These are phyloP conservation scores for Zangia roseola DNA, from an alignment of 768 basidiomycete species.

Conservation along the genomic window DNA sequence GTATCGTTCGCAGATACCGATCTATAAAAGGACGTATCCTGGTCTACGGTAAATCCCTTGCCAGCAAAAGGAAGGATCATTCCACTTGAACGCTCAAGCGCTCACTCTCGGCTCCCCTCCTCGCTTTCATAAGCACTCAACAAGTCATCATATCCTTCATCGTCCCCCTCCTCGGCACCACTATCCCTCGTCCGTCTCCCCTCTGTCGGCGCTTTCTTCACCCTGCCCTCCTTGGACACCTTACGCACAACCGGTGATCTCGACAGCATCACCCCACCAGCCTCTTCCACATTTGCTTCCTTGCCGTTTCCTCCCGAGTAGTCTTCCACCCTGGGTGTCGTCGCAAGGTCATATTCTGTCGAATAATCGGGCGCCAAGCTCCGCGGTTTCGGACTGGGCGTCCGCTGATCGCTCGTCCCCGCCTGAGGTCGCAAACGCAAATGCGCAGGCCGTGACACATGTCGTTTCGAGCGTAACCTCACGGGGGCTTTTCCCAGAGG, in stretches of 20 bases:
- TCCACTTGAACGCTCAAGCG: not conserved
- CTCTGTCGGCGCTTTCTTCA: slow-evolving; percentile 49
- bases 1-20: no score
- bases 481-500: slow-evolving; percentile 37
- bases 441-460: slow-evolving; percentile 44
- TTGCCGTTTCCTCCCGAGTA: slow-evolving; percentile 38
- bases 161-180: slow-evolving; percentile 75
- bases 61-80: not conserved
- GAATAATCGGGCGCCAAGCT: slow-evolving; percentile 54
- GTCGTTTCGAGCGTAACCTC: slow-evolving; percentile 54
- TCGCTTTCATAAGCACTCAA: slow-evolving; percentile 83
- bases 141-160: slow-evolving; percentile 72
- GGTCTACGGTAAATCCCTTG: slow-evolving; percentile 14
- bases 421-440: slow-evolving; percentile 41
- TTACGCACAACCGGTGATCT: slow-evolving; percentile 29
- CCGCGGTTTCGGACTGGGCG: slow-evolving; percentile 46
- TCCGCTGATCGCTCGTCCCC: slow-evolving; percentile 30
- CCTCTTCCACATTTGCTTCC: not conserved
- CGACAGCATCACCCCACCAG: slow-evolving; percentile 17
- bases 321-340: slow-evolving; percentile 56
- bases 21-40: no score
- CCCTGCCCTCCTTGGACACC: slow-evolving; percentile 29
- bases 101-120: slow-evolving; percentile 41
- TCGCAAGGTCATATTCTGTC: slow-evolving; percentile 46
- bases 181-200: slow-evolving; percentile 51